Evolutionary conservation across 768 basidiomycete genomes (phyloP), one percentile per base, ranked within the genome.

Genomic region (Russula emetica): DNA sequence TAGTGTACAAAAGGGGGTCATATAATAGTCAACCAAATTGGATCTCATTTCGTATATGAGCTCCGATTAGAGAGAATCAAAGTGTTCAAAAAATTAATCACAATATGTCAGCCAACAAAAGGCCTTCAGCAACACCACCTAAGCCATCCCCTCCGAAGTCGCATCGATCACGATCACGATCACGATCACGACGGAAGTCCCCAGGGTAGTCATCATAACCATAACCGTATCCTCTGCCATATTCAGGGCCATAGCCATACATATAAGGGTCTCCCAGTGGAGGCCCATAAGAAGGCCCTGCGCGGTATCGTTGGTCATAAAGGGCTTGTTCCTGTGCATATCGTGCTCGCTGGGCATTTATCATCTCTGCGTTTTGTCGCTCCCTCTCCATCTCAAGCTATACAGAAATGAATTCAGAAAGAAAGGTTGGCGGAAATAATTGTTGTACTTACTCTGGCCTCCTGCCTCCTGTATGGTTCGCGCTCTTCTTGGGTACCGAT

Each of bases 401-500:
- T 26, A 24, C 14, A 32, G 52, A 47, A 30, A 55, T 13, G 18
- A 34, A 30, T 53, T 42, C 24, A 30, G 59, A 34, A 55, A 26
- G n/a, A 36, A 28, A 30, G 6, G 0, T 28, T 13, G 18, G 32
- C 2, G 5, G 26, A 50, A 34, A 47, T 30, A 2, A 28, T 22
- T 3, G 20, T 30, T 26, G 45, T 28, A 67, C 62, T 22, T 57
- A 75, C 74, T 69, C 76, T 72, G 7, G 71, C 72, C 60, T 70
- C 69, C 53, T 75, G 70, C 20, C 70, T 72, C 68, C 67, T 76
- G 30, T 75, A 73, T 50, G 77, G 76, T 70, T 85, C 82, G 6
- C 85, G 76, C 72, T 87, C 85, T 68, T 86, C 85, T 71, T 83
- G 84, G 3, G 85, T 86, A 1, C 83, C 83, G 14, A 83, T 80